These are phyloP conservation scores for Fusarium musae DNA, from an alignment of 2,329 filamentous ascomycete species.

Conservation along the genomic window DNA sequence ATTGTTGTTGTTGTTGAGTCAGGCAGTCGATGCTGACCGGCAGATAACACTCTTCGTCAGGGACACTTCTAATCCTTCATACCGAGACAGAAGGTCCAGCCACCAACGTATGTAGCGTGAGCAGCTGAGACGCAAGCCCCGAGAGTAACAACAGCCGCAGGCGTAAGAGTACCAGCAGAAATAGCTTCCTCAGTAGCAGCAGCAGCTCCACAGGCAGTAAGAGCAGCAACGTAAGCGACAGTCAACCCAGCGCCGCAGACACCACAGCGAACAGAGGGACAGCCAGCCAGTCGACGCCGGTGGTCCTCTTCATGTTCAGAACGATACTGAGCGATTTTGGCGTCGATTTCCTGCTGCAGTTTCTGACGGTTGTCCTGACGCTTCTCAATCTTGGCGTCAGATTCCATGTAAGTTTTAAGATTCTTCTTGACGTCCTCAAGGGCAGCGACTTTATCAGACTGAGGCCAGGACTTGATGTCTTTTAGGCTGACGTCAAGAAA, in stretches of 20 bases:
- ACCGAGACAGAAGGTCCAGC: background rate
- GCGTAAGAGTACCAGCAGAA: background rate
- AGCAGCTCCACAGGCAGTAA: background rate
- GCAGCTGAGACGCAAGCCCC: background rate
- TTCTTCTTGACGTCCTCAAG: background rate
- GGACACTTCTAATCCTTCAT: background rate
- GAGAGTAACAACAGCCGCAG: background rate
- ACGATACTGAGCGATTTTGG: background rate
- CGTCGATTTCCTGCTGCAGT: background rate
- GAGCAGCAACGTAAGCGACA: background rate
- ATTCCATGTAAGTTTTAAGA: background rate
- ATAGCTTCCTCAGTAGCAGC: constrained; percentile 1
- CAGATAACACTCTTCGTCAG: background rate
- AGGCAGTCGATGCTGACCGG: too few relatives aligned
- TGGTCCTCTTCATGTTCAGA: background rate
- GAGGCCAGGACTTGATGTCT: background rate
- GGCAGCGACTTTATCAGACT: background rate
- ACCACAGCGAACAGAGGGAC: background rate
- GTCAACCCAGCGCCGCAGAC: constrained; percentile 1
- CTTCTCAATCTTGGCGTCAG: background rate
- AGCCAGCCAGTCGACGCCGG: background rate
- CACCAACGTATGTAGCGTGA: background rate
- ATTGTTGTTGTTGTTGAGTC: rapidly evolving
- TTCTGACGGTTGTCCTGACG: background rate
- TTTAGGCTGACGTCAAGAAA: background rate